A percentile compares a stretch with the other conserved stretches of the same genome.
phyloP scores from a whole-genome alignment of 2,329 filamentous ascomycete species.

The Metarhizium humberi region DNA sequence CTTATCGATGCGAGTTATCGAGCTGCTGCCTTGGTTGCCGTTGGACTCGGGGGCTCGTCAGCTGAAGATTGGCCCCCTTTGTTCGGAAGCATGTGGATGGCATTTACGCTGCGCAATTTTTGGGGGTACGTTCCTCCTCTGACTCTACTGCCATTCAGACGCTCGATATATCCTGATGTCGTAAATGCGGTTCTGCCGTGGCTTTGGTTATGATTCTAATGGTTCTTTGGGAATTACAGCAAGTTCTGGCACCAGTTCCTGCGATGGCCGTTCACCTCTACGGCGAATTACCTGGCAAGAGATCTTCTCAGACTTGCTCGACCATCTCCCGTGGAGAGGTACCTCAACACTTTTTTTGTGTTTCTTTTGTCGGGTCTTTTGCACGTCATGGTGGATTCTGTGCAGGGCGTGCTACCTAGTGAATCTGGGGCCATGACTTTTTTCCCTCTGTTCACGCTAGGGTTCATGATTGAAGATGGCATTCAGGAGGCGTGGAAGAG shows the following conservation, averaged over 20 bases:
- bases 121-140: not conserved
- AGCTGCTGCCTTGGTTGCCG: not conserved
- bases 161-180: too few relatives aligned
- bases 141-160: not conserved
- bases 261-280: not conserved
- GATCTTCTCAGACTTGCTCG: not conserved
- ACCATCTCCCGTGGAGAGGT: not conserved
- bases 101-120: not conserved
- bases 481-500: not conserved
- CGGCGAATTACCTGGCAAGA: not conserved
- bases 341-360: not conserved
- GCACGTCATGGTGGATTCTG: not conserved
- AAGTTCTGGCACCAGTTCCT: not conserved
- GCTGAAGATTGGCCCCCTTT: not conserved
- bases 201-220: too few relatives aligned
- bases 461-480: not conserved
- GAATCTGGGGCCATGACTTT: not conserved
- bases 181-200: too few relatives aligned
- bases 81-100: not conserved
- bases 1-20: constrained; percentile 1
- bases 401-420: not conserved
- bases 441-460: not conserved
- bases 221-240: not conserved
- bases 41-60: not conserved
- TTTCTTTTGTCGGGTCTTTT: not conserved